These are phyloP conservation scores for Pachysandra terminalis DNA, from an alignment of 164 flowering plant genomes.

Conservation along the genomic window DNA sequence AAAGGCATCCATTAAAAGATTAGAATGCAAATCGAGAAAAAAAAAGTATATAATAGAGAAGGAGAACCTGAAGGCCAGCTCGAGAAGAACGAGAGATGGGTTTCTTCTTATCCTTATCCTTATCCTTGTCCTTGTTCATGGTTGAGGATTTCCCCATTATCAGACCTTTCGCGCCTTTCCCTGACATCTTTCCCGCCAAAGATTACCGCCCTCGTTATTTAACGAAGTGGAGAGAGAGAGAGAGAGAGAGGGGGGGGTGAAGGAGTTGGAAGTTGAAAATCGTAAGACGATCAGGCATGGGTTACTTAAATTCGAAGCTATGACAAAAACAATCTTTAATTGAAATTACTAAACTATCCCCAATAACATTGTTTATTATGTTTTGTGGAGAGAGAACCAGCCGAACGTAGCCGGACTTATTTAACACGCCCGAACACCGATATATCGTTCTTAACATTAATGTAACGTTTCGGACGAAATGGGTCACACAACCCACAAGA, in stretches of 20 bases:
- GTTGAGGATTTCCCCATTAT: constrained; percentile 37
- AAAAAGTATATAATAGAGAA: neutral
- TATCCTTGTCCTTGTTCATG: constrained; percentile 45
- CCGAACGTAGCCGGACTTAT: too few species aligned
- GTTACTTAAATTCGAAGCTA: too few species aligned
- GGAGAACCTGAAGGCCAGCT: constrained; percentile 47
- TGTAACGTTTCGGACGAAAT: too few species aligned
- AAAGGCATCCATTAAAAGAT: neutral
- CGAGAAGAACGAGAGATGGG: constrained; percentile 50
- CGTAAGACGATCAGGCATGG: too few species aligned
- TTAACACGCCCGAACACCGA: too few species aligned
- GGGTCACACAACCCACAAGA: too few species aligned
- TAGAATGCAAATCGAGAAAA: neutral
- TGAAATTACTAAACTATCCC: too few species aligned
- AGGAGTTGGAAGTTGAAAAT: too few species aligned
- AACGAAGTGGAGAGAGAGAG: neutral
- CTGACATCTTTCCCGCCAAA: constrained; percentile 41
- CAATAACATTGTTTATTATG: too few species aligned
- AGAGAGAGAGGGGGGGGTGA: neutral
- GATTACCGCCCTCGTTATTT: neutral
- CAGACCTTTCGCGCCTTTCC: constrained; percentile 53
- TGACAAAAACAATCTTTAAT: too few species aligned
- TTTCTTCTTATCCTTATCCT: constrained; percentile 57
- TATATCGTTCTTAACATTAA: too few species aligned
- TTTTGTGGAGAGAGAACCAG: too few species aligned